phyloP scores from a whole-genome alignment of 179 eudicot genomes.

The Gypsophila paniculata region DNA sequence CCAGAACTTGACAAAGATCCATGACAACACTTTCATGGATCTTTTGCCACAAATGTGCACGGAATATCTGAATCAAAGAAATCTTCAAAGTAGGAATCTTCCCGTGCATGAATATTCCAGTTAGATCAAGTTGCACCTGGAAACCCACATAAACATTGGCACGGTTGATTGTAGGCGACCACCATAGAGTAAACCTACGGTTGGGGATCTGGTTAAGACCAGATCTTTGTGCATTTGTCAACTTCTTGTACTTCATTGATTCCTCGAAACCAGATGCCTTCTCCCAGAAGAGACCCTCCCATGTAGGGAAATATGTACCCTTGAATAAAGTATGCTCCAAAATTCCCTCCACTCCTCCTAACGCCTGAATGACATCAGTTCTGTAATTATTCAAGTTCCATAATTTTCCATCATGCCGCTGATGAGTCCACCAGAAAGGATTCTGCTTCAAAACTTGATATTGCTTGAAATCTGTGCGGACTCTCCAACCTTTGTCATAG shows the following conservation, averaged over 20 bases:
- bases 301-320: constrained; percentile 98
- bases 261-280: constrained; percentile 99
- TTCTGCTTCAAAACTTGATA: constrained; percentile 97
- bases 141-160: constrained; percentile 99
- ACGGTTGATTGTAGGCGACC: constrained; percentile 98
- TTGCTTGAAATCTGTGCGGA: constrained; percentile 95
- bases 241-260: constrained; percentile 97
- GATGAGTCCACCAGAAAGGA: constrained; percentile 99
- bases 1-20: constrained; percentile 99
- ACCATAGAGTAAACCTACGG: constrained; percentile 97
- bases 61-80: constrained; percentile 94
- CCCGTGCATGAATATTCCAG: constrained; percentile 99
- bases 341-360: constrained; percentile 99
- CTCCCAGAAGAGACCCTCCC: constrained; percentile 99
- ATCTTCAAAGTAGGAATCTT: constrained; percentile 96
- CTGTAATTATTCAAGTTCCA: constrained; percentile 99
- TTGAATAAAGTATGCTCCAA: constrained; percentile 93
- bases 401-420: constrained; percentile 94
- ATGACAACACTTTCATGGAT: constrained; percentile 99
- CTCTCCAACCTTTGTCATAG: constrained; percentile 99
- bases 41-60: constrained; percentile 99
- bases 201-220: constrained; percentile 98
- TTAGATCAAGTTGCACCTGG: constrained; percentile 97
- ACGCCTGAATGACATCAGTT: constrained; percentile 99
- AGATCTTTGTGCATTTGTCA: constrained; percentile 98